Evolutionary conservation across 2,329 filamentous ascomycete species (phyloP).

Genomic region (Penicillium freii): DNA sequence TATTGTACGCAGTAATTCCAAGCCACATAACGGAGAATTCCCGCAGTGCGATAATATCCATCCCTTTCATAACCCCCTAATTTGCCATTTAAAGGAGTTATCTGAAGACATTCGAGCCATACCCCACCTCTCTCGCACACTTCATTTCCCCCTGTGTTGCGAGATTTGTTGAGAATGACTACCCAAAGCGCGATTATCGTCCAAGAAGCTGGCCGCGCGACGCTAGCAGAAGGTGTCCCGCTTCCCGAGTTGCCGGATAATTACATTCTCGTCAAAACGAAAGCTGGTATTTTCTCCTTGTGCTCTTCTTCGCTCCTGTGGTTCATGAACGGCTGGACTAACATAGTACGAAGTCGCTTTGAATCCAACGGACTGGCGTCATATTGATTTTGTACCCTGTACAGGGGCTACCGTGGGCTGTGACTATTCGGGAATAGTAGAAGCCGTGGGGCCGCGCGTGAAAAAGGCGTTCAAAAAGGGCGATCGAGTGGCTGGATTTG

Average conservation of each 20-base stretch:
- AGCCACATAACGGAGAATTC: not conserved
- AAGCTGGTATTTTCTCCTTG: constrained; percentile 13
- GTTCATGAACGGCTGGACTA: constrained; percentile 32
- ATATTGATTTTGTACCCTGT: constrained; percentile 33
- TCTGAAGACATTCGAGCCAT: not conserved
- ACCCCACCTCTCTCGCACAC: not conserved
- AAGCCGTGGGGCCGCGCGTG: constrained; percentile 15
- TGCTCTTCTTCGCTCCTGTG: not conserved
- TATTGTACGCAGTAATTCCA: not conserved
- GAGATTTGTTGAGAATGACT: constrained; percentile 1
- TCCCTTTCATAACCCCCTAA: not conserved
- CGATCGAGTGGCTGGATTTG: constrained; percentile 52
- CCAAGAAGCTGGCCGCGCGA: constrained; percentile 12
- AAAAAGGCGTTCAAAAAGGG: constrained; percentile 47
- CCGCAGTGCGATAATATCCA: not conserved
- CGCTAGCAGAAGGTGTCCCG: constrained; percentile 17
- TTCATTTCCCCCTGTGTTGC: not conserved
- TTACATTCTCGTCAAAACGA: constrained; percentile 53
- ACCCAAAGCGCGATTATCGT: constrained; percentile 18
- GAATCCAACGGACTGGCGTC: constrained; percentile 43
- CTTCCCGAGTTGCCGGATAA: constrained; percentile 45
- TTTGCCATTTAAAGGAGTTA: not conserved
- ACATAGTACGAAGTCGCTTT: constrained; percentile 54
- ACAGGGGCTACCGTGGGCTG: constrained; percentile 48
- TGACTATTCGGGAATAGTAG: constrained; percentile 52